Evolutionary conservation across 495 filamentous ascomycete genomes (phyloP), one percentile per base, ranked within the genome.

Genomic region (Aspergillus ellipticus): DNA sequence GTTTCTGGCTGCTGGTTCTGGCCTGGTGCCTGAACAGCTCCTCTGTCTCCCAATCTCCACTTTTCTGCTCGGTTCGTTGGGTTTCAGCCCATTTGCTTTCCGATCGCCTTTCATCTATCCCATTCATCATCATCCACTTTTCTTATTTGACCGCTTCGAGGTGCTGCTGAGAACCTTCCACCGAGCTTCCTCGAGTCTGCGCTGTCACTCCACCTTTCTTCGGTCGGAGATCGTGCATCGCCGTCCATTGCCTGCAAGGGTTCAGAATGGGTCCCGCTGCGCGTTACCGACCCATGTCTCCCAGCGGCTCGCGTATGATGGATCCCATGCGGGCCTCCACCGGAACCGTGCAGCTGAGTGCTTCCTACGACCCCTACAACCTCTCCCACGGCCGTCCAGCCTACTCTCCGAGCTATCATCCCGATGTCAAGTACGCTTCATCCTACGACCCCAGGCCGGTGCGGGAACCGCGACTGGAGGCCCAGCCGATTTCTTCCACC

Each of bases 281-380:
- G 42, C 62, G 61, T 49, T 64, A 61, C 51, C 68, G 65, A 28
- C 62, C 68, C 55, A 58, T 69, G 11, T 78, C 76, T 24, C 74
- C 76, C 8, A 59, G 59, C 20, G 65, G 63, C 50, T 64, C 66
- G 35, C 69, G 73, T 51, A 35, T 74, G 56, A 56, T 64, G 19
- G 74, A 78, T 45, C 71, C 76, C 13, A 69, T 76, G 66, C 70
- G 76, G 19, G 73, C 76, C 16, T 79, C 76, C 13, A 79, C 76
- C n/a, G 76, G 75, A 22, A 78, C 68, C 31, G 67, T 79, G 33
- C 63, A 69, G 49, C 61, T 74, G 19, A 67, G 56, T 43, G 69
- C 75, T 0, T 68, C 68, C n/a, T 64, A 66, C 55, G 69, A 77
- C 42, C 63, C 67, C 0, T 69, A 74, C 42, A 68, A 73, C 15